Conservation (phyloP, 208 protist genomes). For the Entamoeba invadens region DNA sequence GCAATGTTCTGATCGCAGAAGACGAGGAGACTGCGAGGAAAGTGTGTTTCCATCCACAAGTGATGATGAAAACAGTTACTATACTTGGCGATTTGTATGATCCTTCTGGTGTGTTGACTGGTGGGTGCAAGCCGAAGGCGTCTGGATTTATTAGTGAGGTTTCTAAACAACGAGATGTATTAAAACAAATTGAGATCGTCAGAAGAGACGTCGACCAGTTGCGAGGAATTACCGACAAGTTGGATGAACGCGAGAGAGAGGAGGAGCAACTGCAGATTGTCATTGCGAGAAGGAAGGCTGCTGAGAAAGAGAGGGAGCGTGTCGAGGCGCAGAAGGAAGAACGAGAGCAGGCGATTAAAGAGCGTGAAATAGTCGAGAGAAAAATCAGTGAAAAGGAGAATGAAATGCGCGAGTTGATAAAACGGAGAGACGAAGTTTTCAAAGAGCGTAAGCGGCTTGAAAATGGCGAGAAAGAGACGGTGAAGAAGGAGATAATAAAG, state of each 20-base stretch:
- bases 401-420: neutral
- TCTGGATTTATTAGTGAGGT: neutral
- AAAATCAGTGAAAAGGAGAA: constrained; percentile 1
- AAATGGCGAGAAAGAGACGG: neutral
- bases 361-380: constrained; percentile 1
- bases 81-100: constrained; percentile 89
- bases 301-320: neutral
- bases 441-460: neutral
- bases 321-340: neutral
- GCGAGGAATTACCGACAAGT: neutral
- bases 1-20: constrained; percentile 73
- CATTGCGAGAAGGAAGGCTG: neutral
- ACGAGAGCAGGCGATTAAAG: neutral
- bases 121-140: neutral
- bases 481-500: neutral
- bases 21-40: constrained; percentile 54
- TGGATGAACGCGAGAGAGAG: neutral
- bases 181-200: neutral
- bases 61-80: constrained; percentile 64
- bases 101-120: constrained; percentile 81
- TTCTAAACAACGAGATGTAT: constrained; percentile 10
- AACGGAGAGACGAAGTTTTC: neutral
- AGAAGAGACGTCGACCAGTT: neutral
- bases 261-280: neutral
- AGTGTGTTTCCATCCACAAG: constrained; percentile 54